These are phyloP conservation scores for Aspergillus pseudotamarii DNA, from an alignment of 2,329 filamentous ascomycete genomes.

Conservation along the genomic window DNA sequence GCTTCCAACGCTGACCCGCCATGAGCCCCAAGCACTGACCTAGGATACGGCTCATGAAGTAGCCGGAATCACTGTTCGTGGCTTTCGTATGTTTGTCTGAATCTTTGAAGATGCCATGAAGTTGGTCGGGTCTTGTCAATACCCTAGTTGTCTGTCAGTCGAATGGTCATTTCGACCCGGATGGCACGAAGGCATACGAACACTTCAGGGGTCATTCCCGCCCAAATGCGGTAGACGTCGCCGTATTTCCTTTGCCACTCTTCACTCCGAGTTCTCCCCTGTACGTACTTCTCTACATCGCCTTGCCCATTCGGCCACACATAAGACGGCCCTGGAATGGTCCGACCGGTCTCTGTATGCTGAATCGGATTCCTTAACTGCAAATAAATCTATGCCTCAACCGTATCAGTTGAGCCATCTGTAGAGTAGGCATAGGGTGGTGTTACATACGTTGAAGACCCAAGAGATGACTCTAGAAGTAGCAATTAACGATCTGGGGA, in stretches of 20 bases:
- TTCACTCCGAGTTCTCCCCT: slow-evolving; percentile 35
- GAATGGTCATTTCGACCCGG: background rate
- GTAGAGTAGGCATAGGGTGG: background rate
- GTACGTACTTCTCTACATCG: slow-evolving; percentile 44
- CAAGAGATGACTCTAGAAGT: background rate
- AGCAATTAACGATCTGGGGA: background rate
- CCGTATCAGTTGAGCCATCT: background rate
- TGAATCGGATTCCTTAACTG: background rate
- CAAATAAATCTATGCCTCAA: background rate
- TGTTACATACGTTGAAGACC: background rate
- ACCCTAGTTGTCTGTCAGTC: slow-evolving; percentile 30
- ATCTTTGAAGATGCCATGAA: slow-evolving; percentile 46
- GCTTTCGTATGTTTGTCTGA: slow-evolving; percentile 51
- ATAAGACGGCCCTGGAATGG: slow-evolving; percentile 16
- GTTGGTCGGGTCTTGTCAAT: slow-evolving; percentile 37
- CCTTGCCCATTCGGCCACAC: slow-evolving; percentile 45
- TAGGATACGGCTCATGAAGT: slow-evolving; percentile 43
- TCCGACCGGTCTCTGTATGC: slow-evolving; percentile 1
- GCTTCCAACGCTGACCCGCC: slow-evolving; percentile 4
- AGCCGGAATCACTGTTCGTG: slow-evolving; percentile 45
- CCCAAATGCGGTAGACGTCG: slow-evolving; percentile 44
- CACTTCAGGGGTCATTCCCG: slow-evolving; percentile 45
- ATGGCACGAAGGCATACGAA: slow-evolving; percentile 21
- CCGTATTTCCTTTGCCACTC: slow-evolving; percentile 40
- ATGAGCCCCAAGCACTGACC: slow-evolving; percentile 50